Evolutionary conservation across 495 filamentous ascomycete genomes (phyloP), one percentile per base, ranked within the genome.

Genomic region (Xylaria grammica): DNA sequence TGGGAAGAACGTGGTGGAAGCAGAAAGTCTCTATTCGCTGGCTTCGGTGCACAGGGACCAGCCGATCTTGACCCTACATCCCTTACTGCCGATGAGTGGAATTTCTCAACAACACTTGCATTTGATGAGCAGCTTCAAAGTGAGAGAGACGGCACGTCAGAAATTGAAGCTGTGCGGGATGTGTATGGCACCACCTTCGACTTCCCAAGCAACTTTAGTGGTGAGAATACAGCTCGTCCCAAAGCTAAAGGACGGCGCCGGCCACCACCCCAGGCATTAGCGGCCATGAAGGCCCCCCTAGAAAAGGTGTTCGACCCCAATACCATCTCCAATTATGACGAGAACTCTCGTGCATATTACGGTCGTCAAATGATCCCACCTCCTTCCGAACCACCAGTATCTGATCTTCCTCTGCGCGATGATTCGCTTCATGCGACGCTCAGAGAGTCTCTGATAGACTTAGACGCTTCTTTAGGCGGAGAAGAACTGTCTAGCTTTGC

Each of bases 1-100:
- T 99, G 95, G 95, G 92, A 95, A 64, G 85, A 87, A 36, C 82
- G 86, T 63, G 95, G 95, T 40, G 94, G 94, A 6, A 89, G 90
- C 59, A 84, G 96, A 60, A 85, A 84, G 48, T 98, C 94, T 8
- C 81, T 99, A 9, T 97, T 96, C 66, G 85, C 87, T 26, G 83
- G 85, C 1, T 87, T 86, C 40, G 92, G 93, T 58, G 92, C 92
- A 24, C 86, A 87, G 34, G 88, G 74, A 7, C 79, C 87, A 27
- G 69, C 69, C 4, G 78, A 79, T 60, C 72, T 75, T 15, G 69
- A 66, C 34, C 75, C 77, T 53, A 78, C 74, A 0, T 72, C 69
- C 49, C 70, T 71, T 65, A 79, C 59, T 19, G 81, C 85, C 40
- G 90, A 93, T 63, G 90, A 94, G 67, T 97, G 95, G 92, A 97